These are phyloP conservation scores for Capsella bursapastoris DNA, from an alignment of 345 rosid species.

Conservation along the genomic window DNA sequence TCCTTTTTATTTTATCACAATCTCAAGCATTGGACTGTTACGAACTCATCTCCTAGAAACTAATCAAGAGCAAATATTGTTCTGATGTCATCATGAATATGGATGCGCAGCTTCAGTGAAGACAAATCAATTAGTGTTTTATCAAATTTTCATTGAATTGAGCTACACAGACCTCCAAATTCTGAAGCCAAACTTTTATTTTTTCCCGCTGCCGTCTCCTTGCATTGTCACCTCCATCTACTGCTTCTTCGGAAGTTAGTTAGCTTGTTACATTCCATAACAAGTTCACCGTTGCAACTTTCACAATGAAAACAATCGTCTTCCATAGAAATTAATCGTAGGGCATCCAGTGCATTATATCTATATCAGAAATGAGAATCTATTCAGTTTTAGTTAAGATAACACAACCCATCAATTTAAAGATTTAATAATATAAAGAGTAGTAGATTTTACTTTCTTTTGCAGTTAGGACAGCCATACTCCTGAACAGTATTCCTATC, in stretches of 20 bases:
- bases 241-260: conserved; percentile 58
- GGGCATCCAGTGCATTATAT: conserved; percentile 86
- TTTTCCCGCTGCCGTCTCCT: conserved; percentile 71
- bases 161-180: conserved; percentile 12
- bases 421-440: conserved; percentile 2
- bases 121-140: neutral
- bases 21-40: neutral
- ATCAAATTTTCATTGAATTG: neutral
- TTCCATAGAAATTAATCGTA: conserved; percentile 61
- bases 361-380: conserved; percentile 45
- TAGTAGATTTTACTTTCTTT: conserved; percentile 57
- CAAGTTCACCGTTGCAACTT: conserved; percentile 84
- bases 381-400: conserved; percentile 2
- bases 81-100: neutral
- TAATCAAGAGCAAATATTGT: neutral
- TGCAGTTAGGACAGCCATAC: conserved; percentile 87
- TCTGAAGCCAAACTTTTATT: conserved; percentile 68
- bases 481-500: conserved; percentile 84
- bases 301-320: conserved; percentile 88
- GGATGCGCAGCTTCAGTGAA: neutral
- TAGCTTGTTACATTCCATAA: conserved; percentile 81
- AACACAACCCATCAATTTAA: conserved; percentile 4
- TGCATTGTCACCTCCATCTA: conserved; percentile 62
- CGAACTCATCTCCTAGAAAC: neutral
- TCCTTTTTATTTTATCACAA: neutral